Conservation (phyloP, 805 yeast genomes). For the Yamadazyma kitorensis region DNA sequence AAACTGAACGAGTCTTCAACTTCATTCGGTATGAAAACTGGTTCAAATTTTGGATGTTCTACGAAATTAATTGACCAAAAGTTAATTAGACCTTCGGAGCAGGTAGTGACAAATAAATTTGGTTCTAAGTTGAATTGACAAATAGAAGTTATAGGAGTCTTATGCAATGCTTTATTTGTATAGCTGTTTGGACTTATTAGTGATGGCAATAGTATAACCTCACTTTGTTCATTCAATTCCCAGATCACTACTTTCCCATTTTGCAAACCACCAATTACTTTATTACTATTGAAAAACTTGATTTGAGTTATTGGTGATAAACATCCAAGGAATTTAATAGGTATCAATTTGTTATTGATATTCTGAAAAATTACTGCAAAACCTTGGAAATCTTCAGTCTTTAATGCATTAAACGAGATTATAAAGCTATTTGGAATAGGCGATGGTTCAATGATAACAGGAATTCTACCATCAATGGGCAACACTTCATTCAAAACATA, state of each 20-base stretch:
- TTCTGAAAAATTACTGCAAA: conserved; percentile 35
- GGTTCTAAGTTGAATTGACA: conserved; percentile 14
- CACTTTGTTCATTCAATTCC: conserved; percentile 33
- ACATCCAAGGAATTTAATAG: conserved; percentile 35
- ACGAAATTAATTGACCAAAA: conserved; percentile 34
- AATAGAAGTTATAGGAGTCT: conserved; percentile 20
- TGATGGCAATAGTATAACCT: conserved; percentile 20
- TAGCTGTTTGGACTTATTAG: conserved; percentile 21
- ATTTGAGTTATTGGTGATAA: conserved; percentile 37
- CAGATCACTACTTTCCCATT: conserved; percentile 53
- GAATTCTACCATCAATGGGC: conserved; percentile 4
- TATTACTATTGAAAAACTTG: conserved; percentile 37
- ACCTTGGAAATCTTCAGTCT: conserved; percentile 18
- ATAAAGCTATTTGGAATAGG: conserved; percentile 1
- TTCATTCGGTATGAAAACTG: conserved; percentile 4
- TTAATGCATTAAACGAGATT: conserved; percentile 1
- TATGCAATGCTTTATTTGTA: conserved; percentile 15
- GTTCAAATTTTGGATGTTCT: conserved; percentile 23
- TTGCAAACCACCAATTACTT: conserved; percentile 46
- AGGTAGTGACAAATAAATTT: conserved; percentile 11
- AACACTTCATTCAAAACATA: neutral
- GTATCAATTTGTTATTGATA: conserved; percentile 8
- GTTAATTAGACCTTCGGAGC: conserved; percentile 25
- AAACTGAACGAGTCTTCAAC: conserved; percentile 5
- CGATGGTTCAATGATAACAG: conserved; percentile 2